phyloP scores from a whole-genome alignment of 164 flowering plant genomes.

The Tinospora cordifolia region DNA sequence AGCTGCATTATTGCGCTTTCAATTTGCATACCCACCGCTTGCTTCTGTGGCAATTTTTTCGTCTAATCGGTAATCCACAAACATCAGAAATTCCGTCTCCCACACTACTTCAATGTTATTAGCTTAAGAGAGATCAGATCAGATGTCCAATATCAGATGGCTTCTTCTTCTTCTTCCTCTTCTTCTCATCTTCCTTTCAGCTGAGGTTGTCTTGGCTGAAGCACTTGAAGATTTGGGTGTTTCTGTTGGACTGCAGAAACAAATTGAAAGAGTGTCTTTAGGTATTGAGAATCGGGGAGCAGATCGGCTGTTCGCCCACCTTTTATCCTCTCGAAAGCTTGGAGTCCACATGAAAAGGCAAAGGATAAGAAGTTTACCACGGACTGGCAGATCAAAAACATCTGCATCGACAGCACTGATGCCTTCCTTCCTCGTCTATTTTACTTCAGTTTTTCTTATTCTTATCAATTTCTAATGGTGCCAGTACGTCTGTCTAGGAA shows the following conservation, averaged over 20 bases:
- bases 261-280: not conserved
- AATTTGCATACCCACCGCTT: too few species aligned
- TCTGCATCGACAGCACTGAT: not conserved
- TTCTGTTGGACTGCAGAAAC: not conserved
- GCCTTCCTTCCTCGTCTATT: not conserved
- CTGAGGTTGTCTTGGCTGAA: not conserved
- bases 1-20: too few species aligned
- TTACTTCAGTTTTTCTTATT: not conserved
- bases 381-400: not conserved
- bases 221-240: not conserved
- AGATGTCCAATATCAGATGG: slow-evolving; percentile 1
- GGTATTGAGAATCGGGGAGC: not conserved
- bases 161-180: not conserved
- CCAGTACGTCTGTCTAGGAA: not conserved
- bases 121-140: slow-evolving; percentile 1
- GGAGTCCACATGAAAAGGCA: slow-evolving; percentile 4
- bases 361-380: not conserved
- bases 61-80: too few species aligned
- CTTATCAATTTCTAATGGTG: not conserved
- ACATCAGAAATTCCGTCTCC: not conserved
- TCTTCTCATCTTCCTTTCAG: slow-evolving; percentile 2
- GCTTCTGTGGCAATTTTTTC: too few species aligned
- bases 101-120: not conserved
- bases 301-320: not conserved
- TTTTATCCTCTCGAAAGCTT: not conserved